Conservation (phyloP, 495 filamentous ascomycete genomes). For the Penicillium salamii region DNA sequence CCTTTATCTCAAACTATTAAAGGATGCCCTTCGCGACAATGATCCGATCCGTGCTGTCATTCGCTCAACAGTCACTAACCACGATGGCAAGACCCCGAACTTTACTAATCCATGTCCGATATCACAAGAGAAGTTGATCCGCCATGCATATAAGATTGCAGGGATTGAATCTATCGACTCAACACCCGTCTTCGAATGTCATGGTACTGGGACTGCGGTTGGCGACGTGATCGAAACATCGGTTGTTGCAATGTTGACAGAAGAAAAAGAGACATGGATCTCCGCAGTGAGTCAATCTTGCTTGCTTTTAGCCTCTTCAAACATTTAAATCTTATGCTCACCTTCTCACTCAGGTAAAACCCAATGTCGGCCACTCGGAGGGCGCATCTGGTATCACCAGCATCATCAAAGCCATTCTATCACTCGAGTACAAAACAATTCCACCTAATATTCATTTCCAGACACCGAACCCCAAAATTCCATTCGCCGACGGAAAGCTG, state of each 20-base stretch:
- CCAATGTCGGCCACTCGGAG: slow-evolving; percentile 81
- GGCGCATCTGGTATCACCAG: slow-evolving; percentile 74
- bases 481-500: slow-evolving; percentile 24
- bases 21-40: slow-evolving; percentile 25
- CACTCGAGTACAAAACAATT: slow-evolving; percentile 40
- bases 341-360: slow-evolving; percentile 49
- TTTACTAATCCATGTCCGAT: slow-evolving; percentile 7
- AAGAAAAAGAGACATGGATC: slow-evolving; percentile 13
- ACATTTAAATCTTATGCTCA: background rate
- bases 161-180: slow-evolving; percentile 1
- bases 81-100: slow-evolving; percentile 22
- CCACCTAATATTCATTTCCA: slow-evolving; percentile 33
- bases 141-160: slow-evolving; percentile 7
- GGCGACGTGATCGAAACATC: slow-evolving; percentile 30
- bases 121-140: slow-evolving; percentile 9
- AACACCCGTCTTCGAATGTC: slow-evolving; percentile 47
- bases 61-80: slow-evolving; percentile 28
- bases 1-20: slow-evolving; percentile 27
- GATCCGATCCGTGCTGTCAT: slow-evolving; percentile 40
- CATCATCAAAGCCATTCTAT: slow-evolving; percentile 73
- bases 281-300: slow-evolving; percentile 15
- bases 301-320: no score
- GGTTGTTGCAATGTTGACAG: slow-evolving; percentile 21
- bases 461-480: slow-evolving; percentile 30
- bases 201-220: slow-evolving; percentile 50